Conservation (phyloP, 768 basidiomycete genomes). For the Leccinum obscurum region DNA sequence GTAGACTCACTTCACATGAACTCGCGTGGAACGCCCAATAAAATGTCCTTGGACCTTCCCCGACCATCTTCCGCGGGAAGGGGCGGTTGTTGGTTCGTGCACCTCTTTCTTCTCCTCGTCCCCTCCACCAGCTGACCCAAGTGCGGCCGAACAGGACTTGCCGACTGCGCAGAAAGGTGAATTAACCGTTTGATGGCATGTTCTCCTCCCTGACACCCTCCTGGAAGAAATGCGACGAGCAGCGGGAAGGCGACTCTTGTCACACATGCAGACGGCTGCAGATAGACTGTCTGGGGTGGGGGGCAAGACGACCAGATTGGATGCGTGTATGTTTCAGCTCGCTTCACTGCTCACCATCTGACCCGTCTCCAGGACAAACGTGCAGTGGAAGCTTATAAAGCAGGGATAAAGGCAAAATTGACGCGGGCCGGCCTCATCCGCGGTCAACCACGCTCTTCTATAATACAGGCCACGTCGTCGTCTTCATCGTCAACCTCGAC, state of each 20-base stretch:
- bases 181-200: background rate
- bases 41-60: constrained; percentile 49
- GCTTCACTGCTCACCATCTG: constrained; percentile 14
- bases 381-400: constrained; percentile 79
- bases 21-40: constrained; percentile 46
- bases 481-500: constrained; percentile 30
- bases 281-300: constrained; percentile 85
- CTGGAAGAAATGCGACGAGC: constrained; percentile 83
- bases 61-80: constrained; percentile 57
- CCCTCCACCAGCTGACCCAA: constrained; percentile 9
- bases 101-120: background rate
- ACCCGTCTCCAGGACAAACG: constrained; percentile 66
- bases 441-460: constrained; percentile 71
- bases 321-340: constrained; percentile 61
- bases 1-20: constrained; percentile 12
- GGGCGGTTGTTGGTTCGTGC: constrained; percentile 77
- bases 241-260: constrained; percentile 78
- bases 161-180: constrained; percentile 77
- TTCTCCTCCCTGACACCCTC: constrained; percentile 7
- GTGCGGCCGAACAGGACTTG: constrained; percentile 60
- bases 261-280: constrained; percentile 78
- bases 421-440: constrained; percentile 78
- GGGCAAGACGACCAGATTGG: constrained; percentile 83
- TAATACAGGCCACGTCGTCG: constrained; percentile 37
- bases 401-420: constrained; percentile 78